These are phyloP conservation scores for Carex sylvatica DNA, from an alignment of 202 grass and related monocot genomes.

Conservation along the genomic window DNA sequence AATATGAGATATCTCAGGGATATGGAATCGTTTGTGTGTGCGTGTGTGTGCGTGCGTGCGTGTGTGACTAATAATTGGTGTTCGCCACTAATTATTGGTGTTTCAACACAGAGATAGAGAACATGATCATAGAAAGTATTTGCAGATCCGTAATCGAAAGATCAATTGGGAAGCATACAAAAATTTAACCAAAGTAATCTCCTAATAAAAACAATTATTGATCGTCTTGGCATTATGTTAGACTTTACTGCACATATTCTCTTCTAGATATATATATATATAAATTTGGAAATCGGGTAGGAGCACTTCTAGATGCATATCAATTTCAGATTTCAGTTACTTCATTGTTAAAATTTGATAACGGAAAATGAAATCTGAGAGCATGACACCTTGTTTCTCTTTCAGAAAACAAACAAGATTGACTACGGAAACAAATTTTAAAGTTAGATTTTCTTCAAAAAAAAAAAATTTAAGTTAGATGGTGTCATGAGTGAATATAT, in stretches of 20 bases:
- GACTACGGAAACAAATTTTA: not conserved
- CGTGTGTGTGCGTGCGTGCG: no score
- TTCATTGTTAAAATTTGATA: not conserved
- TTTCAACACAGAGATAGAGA: slow-evolving; percentile 23
- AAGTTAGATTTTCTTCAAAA: no score
- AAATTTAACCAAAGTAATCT: not conserved
- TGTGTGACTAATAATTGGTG: slow-evolving; percentile 29
- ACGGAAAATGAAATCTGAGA: no score
- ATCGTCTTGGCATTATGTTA: not conserved
- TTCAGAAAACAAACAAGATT: no score
- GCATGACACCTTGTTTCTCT: no score
- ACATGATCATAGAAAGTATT: not conserved
- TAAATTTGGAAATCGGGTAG: no score
- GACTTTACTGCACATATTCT: not conserved
- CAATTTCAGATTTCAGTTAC: not conserved
- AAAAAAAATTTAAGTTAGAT: no score
- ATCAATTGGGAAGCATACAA: not conserved
- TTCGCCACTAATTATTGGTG: slow-evolving; percentile 49
- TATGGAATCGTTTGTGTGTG: no score
- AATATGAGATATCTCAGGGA: no score
- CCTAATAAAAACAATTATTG: not conserved
- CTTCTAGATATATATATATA: not conserved
- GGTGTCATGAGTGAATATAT: no score
- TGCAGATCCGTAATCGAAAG: slow-evolving; percentile 1
- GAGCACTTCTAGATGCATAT: slow-evolving; percentile 2